Base-by-base conservation (phyloP, 1,139 yeast genomes). In the Kodamaea anthophila region DNA sequence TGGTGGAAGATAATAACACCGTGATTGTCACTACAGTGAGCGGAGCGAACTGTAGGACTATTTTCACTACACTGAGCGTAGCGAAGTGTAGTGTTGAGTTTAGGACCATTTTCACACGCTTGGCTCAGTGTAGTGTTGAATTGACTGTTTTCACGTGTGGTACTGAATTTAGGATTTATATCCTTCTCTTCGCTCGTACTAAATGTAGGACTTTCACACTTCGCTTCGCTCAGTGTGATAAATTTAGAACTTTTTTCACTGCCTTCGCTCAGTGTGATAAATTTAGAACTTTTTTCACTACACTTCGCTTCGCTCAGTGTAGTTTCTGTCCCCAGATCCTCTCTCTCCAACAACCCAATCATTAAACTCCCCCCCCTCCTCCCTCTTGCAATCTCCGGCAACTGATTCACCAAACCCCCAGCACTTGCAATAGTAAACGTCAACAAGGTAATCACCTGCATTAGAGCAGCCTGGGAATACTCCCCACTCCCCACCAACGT, bases 351-450 rank as follows among this genome's bases (percentile, higher is more conserved):
- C 1, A 82, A 51, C 19, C 62, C 59, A 30, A 67, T 57, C 3
- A 80, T 53, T 41, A 71, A 66, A 3, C 74, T 69, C 0, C 79
- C 85, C 6, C 83, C 84, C 43, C 87, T 60, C 49, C 78, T 77
- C 1, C 94, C 96, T 37, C 87, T 70, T 13, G 82, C 70, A 9
- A 87, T 69, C 38, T 80, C 84, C 0, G 97, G 95, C 14, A 88
- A 58, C 34, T 78, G 76, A 14, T 68, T 56, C 28, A 86, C 55
- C 18, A 84, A 49, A 12, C 67, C 60, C 2, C 78, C 70, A 10
- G 91, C 74, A 12, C 77, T 73, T 27, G 77, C 65, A 27, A 86
- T 61, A 0, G 96, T 78, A 49, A 91, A 84, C 2, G 86, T 60
- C 20, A 88, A 57, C 38, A 91, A 54, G 1, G 93, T 71, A 28